Base-by-base conservation (phyloP, 1,284 basidiomycete genomes). In the Butyriboletus appendiculatus region DNA sequence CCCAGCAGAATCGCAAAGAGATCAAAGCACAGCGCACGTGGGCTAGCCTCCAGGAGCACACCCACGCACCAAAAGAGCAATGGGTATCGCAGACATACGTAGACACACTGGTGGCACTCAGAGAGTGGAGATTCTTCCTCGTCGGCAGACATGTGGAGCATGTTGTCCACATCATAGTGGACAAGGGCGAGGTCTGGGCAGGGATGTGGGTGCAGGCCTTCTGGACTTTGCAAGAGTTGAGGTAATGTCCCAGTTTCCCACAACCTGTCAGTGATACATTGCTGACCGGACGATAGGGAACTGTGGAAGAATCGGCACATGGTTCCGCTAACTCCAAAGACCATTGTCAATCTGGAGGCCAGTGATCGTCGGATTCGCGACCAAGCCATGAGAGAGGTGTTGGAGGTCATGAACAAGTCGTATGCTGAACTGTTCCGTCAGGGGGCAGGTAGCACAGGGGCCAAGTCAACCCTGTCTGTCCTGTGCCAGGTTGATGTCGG, bases 281-380 rank as follows among this genome's bases (percentile, higher is more conserved):
- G 4, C 22, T 22, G 22, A 22, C 4, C 3, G 22, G 3, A 22
- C 4, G 22, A 22, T 4, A 22, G 22, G 22, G 4, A 22, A 22
- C 5, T 22, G 5, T 39, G 20, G 20, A 39, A 16, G 2, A 10
- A 40, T 4, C 39, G 9, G 6, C 3, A 7, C 4, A 10, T 16
- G 4, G 9, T 0, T 0, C 22, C 22, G 0, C 15, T 41, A 2
- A 30, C 24, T 3, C 14, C 10, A 0, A 37, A 47, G 0, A 0
- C 0, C 1, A 6, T 48, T 1, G 10, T 48, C 4, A 48, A 48
- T n/a, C 35, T 26, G 5, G 5, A 48, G 15, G 46, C 30, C 1
- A 16, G 47, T 1, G 38, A 41, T 8, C 2, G 30, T 4, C 24
- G n/a, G 10, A 1, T 15, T 3, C 5, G 16, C 1, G 10, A 1